phyloP scores from a whole-genome alignment of 306 rosid species.

The Cucumis cinereus region DNA sequence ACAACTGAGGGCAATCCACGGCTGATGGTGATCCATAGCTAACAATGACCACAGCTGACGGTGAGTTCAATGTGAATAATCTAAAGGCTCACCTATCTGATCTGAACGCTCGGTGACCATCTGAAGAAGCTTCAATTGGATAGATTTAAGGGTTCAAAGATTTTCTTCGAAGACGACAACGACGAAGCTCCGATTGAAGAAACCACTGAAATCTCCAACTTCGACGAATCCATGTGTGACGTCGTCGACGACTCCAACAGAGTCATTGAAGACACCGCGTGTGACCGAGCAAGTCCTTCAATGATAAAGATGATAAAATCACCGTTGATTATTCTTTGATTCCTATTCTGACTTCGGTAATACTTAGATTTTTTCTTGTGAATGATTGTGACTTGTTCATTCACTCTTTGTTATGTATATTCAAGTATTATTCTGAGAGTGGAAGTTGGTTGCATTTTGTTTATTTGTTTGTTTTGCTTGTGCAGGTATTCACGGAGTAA shows the following conservation, averaged over 20 bases:
- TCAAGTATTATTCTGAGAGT: neutral
- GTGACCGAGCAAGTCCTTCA: conserved; percentile 14
- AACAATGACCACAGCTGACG: too few relatives aligned
- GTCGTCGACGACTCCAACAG: conserved; percentile 25
- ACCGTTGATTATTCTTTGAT: conserved; percentile 95
- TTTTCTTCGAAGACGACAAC: conserved; percentile 49
- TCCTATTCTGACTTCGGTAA: conserved; percentile 97
- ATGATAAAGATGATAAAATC: conserved; percentile 56
- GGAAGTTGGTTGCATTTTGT: neutral
- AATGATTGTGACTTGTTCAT: neutral
- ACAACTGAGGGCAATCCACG: too few relatives aligned
- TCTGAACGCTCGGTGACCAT: too few relatives aligned
- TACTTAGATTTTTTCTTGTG: neutral
- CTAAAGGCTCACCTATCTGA: too few relatives aligned
- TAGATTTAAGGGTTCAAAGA: conserved; percentile 24
- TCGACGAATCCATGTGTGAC: conserved; percentile 72
- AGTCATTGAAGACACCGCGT: conserved; percentile 16
- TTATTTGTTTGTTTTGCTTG: conserved; percentile 12
- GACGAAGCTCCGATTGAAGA: conserved; percentile 38
- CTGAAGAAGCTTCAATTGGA: too few relatives aligned
- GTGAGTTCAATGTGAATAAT: too few relatives aligned
- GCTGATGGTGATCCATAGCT: too few relatives aligned
- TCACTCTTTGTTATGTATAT: neutral
- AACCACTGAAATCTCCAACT: conserved; percentile 44
- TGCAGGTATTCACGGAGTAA: conserved; percentile 98